These are phyloP conservation scores for Zostera marina DNA, from an alignment of 116 monocot species.

Conservation along the genomic window DNA sequence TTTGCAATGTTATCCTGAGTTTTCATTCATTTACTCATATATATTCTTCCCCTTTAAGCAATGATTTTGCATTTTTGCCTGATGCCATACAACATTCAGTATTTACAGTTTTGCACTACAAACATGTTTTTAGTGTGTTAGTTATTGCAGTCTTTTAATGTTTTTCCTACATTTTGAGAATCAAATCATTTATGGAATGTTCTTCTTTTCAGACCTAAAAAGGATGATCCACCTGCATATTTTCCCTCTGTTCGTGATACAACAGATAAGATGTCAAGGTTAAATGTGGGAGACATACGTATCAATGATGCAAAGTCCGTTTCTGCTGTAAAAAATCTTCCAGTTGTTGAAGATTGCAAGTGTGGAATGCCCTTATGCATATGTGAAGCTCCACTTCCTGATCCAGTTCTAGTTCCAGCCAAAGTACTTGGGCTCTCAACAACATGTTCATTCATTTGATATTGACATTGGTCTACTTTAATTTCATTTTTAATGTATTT, in stretches of 20 bases:
- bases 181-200: conserved; percentile 3
- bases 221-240: conserved; percentile 16
- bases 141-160: neutral
- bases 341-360: conserved; percentile 35
- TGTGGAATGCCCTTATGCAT: conserved; percentile 99
- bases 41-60: too few relatives aligned
- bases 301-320: conserved; percentile 9
- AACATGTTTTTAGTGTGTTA: neutral
- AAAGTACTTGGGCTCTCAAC: neutral
- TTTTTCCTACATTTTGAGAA: neutral
- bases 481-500: conserved; percentile 13
- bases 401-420: conserved; percentile 41
- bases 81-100: too few relatives aligned
- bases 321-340: conserved; percentile 12
- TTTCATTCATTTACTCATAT: too few relatives aligned
- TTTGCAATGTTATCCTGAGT: too few relatives aligned
- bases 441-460: neutral
- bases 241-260: conserved; percentile 15
- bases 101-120: too few relatives aligned
- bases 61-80: too few relatives aligned
- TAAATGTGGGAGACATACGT: conserved; percentile 20
- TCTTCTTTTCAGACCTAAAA: conserved; percentile 20
- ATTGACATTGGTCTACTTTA: neutral
- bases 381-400: conserved; percentile 52
- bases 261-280: conserved; percentile 41